Base-by-base conservation (phyloP, 2,329 filamentous ascomycete species). In the Aspergillus brunneoviolaceus region DNA sequence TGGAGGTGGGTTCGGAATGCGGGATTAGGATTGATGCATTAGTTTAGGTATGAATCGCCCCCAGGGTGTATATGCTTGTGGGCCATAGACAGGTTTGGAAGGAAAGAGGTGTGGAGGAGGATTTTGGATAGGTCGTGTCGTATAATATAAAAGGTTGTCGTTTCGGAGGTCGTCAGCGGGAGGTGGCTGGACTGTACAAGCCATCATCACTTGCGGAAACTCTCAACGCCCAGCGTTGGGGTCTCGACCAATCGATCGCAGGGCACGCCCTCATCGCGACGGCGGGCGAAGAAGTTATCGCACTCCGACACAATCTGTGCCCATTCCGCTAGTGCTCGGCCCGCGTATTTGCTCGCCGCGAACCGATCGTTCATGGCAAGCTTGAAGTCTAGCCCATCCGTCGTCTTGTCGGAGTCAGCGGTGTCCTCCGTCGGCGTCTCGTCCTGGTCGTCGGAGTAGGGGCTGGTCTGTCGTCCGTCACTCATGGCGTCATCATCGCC, bases 281-380 rank as follows among this genome's bases (percentile, higher is more conserved):
- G 77, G 59, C 86, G 77, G 58, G 86, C 81, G 65, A 87, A 87
- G 75, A 88, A 88, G 64, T 82, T 85, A 67, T 87, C 83, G 65
- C 84, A 87, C 67, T 89, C 86, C 25, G 81, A 80, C 9, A 87
- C 81, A 31, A 88, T 80, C 53, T 85, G 79, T 3, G 81, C 81
- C 86, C 86, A 89, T 71, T 89, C 86, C 1, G 85, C 85, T 42
- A 89, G 78, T 11, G 86, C 85, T 45, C 86, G 80, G 16, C 86
- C 86, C n/a, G 81, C 81, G 69, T 88, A 88, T 60, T 82, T 82
- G 62, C 83, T 84, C 33, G 74, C 69, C 48, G 71, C 71, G n/a
- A 76, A 58, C 29, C 72, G 67, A 29, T 76, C 67, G 31, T 69
- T 69, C 27, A 63, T 64, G 29, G 70, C 47, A 53, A 60, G 42